Base-by-base conservation (phyloP, 495 filamentous ascomycete species). In the Apodospora peruviana region DNA sequence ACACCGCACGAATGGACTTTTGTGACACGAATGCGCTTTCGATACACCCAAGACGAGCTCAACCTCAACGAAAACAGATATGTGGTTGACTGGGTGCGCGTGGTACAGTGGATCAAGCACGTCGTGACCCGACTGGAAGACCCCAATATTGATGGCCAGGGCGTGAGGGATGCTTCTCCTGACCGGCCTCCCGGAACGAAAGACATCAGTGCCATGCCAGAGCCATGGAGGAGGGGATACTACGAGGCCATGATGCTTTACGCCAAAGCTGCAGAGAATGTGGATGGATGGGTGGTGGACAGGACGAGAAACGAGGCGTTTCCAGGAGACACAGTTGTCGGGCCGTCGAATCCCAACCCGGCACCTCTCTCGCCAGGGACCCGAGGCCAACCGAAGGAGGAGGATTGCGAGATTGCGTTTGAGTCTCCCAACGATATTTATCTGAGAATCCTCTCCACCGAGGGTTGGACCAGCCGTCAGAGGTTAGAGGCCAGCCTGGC, bases 211-310 rank as follows among this genome's bases (percentile, higher is more conserved):
- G 70, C 64, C 1, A 96, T 90, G 65, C 79, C 80, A 34, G 85
- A 91, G 63, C 69, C 83, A 24, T 96, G 90, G 90, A 70, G 86
- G 56, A 73, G 86, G 43, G 87, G 89, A 0, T 96, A 96, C 58
- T 90, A 81, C 64, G 78, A 91, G 54, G 76, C 81, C 17, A 64
- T 95, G 20, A 87, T 95, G 82, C 76, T 83, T 9, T 76, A 76
- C 50, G 90, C 84, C 0, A 81, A 80, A 51, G 80, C 83, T 2
- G 84, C 88, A 3, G 90, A 95, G 70, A 81, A 87, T 51, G 67
- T 91, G 18, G 88, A 94, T 41, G 86, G 84, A 10, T 87, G 82
- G 74, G 74, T 91, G 34, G 64, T 70, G 23, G 88, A 94, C 62
- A 81, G 69, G 36, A 84, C 77, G 32, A 73, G 82, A 51, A 72